phyloP scores from a whole-genome alignment of 1,284 basidiomycete genomes.

The Anthracocystis walkeri region DNA sequence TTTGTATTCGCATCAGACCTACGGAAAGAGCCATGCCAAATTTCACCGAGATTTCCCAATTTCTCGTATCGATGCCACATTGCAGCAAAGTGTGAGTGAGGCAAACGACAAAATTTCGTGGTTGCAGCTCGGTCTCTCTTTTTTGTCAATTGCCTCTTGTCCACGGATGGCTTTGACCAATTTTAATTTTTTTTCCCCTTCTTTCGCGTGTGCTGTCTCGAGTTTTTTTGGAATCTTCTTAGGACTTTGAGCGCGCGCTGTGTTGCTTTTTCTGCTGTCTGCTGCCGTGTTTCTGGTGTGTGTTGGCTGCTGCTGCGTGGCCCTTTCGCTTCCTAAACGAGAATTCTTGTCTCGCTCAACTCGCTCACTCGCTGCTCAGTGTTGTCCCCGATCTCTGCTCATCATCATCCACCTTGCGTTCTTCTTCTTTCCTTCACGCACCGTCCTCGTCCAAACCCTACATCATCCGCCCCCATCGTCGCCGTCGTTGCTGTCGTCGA shows the following conservation, averaged over 20 bases:
- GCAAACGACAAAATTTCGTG: not conserved
- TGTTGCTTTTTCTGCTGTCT: conserved; percentile 2
- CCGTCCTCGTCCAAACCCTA: not conserved
- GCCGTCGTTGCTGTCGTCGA: conserved; percentile 7
- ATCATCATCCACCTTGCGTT: not conserved
- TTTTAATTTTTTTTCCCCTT: conserved; percentile 5
- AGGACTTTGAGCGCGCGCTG: conserved; percentile 1
- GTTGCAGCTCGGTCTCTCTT: conserved; percentile 22
- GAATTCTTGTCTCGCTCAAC: not conserved
- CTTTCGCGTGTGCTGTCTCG: conserved; percentile 1
- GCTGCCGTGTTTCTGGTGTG: not conserved
- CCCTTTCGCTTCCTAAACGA: not conserved
- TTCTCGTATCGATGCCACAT: conserved; percentile 12
- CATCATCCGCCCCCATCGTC: not conserved
- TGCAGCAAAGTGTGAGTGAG: not conserved
- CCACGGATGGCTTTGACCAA: conserved; percentile 7
- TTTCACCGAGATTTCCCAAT: conserved; percentile 19
- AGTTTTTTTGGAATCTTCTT: not conserved
- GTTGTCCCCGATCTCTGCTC: conserved; percentile 3
- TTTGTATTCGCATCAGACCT: conserved; percentile 4
- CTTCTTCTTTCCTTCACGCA: conserved; percentile 11
- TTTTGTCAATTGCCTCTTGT: not conserved
- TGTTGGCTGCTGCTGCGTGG: conserved; percentile 7
- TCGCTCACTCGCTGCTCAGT: not conserved
- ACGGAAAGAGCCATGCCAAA: not conserved